Evolutionary conservation across 306 rosid genomes (phyloP), one percentile per base, ranked within the genome.

Genomic region (Vicia villosa): DNA sequence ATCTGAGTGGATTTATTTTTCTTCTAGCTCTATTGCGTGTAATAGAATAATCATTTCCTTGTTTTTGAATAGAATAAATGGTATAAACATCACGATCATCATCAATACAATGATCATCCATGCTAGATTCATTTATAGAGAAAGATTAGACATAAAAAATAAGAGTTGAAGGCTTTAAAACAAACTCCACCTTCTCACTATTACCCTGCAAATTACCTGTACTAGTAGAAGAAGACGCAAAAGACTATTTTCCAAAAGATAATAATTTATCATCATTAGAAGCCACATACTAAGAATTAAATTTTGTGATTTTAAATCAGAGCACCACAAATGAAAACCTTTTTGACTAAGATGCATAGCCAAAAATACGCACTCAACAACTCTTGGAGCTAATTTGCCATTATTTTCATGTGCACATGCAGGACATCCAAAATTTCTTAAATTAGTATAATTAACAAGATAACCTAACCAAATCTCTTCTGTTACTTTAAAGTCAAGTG

Each of bases 121-220:
- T 45, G 51, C 20, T 45, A 61, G 3, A 52, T 8, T 37, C 30
- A 61, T 36, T 28, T 6, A 0, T 17, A 32, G 22, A 61, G 49
- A 49, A 61, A 37, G 15, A 61, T 61, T 30, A 10, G 2, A 61
- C 32, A 61, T 61, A 16, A 0, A 61, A 30, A 37, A 9, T 3
- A 3, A 16, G 16, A 36, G n/a, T 8, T 59, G 26, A 3, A n/a
- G 49, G 24, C 47, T 37, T 61, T 1, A 61, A 37, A 8, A 14
- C 26, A 7, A 59, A 59, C 47, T 61, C 49, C 66, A 61, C 66
- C 34, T 62, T 20, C 50, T 62, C 36, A 9, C 34, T 40, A 62
- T 34, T 62, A 40, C 68, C 4, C 17, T 62, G 46, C 6, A 17
- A 3, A 52, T 52, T 52, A 20, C 32, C 0, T 24, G 28, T 24